These are phyloP conservation scores for Diaporthe sp. DNA, from an alignment of 2,329 filamentous ascomycete species.

Conservation along the genomic window DNA sequence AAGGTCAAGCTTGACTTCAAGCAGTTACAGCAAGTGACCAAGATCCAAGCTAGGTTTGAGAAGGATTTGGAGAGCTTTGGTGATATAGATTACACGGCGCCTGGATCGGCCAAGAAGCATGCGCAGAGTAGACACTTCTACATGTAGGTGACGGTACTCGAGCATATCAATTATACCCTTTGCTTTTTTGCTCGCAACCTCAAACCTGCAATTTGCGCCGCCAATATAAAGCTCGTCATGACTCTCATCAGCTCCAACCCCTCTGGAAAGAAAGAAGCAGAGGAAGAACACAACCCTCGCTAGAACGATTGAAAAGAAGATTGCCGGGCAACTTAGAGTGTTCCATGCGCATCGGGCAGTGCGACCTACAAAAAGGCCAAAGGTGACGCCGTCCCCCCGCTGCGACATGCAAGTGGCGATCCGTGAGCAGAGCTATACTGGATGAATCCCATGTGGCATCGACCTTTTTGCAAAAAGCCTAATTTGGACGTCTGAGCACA, in stretches of 20 bases:
- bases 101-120: constrained; percentile 39
- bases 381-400: constrained; percentile 1
- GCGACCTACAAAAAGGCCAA: not conserved
- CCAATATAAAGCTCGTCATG: not conserved
- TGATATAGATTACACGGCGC: constrained; percentile 43
- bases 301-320: not conserved
- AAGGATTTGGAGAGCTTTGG: constrained; percentile 45
- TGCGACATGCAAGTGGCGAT: not conserved
- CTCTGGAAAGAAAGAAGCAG: not conserved
- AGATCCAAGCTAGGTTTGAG: constrained; percentile 51
- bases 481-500: constrained; percentile 14
- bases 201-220: not conserved
- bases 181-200: constrained; percentile 18
- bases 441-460: constrained; percentile 4
- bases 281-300: not conserved
- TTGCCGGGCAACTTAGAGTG: not conserved
- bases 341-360: not conserved
- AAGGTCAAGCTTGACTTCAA: constrained; percentile 46
- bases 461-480: constrained; percentile 1
- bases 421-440: constrained; percentile 24
- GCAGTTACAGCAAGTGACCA: constrained; percentile 49
- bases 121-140: constrained; percentile 39
- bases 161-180: not conserved
- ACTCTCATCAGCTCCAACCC: not conserved
- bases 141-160: not conserved